phyloP scores from a whole-genome alignment of 768 basidiomycete species.

The Dentipellis sp. region DNA sequence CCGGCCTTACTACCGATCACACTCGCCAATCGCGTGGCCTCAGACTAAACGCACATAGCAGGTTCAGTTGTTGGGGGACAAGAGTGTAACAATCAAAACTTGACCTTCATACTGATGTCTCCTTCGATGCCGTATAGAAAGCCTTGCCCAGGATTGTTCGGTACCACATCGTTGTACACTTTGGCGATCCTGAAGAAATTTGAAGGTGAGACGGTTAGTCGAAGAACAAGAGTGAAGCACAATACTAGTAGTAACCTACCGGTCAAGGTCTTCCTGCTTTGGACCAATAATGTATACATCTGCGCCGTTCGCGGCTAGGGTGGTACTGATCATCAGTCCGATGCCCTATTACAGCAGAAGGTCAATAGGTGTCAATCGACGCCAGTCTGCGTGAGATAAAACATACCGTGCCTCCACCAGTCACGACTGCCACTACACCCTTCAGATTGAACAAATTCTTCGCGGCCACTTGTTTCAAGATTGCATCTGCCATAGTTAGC shows the following conservation, averaged over 20 bases:
- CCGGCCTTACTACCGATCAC: slow-evolving; percentile 19
- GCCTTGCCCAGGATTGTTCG: slow-evolving; percentile 21
- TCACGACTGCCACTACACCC: slow-evolving; percentile 37
- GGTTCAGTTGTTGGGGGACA: not conserved
- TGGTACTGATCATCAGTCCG: slow-evolving; percentile 39
- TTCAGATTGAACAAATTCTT: slow-evolving; percentile 32
- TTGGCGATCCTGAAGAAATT: slow-evolving; percentile 20
- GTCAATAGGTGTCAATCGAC: no score
- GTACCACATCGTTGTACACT: slow-evolving; percentile 29
- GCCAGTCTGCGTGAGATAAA: not conserved
- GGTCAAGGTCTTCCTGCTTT: slow-evolving; percentile 29
- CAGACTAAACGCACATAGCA: slow-evolving; percentile 22
- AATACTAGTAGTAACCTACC: slow-evolving; percentile 17
- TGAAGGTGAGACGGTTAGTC: not conserved
- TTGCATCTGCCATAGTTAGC: slow-evolving; percentile 13
- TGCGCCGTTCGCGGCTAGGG: slow-evolving; percentile 38
- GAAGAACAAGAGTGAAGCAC: not conserved
- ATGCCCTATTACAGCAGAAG: slow-evolving; percentile 26
- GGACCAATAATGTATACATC: slow-evolving; percentile 40
- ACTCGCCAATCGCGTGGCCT: slow-evolving; percentile 32
- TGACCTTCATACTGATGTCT: slow-evolving; percentile 32
- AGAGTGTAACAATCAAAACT: not conserved
- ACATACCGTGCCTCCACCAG: slow-evolving; percentile 34
- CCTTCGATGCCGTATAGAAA: slow-evolving; percentile 31
- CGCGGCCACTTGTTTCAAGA: slow-evolving; percentile 26